Evolutionary conservation across 768 basidiomycete species (phyloP).

Genomic region (Rubroboletus pulcherrimus): DNA sequence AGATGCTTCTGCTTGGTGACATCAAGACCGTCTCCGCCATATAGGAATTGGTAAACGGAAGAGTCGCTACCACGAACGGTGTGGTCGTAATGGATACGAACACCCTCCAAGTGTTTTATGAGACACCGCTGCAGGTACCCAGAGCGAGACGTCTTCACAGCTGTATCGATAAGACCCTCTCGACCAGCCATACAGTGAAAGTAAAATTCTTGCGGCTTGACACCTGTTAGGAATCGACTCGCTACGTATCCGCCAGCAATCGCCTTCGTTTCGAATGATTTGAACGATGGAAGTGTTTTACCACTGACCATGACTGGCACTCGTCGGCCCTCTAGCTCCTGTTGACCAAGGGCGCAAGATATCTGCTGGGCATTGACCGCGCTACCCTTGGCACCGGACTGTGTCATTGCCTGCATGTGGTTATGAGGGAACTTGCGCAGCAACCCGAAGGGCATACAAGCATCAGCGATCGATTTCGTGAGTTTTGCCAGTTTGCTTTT

Average conservation of each 20-base stretch:
- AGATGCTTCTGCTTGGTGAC: constrained; percentile 97
- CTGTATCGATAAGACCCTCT: constrained; percentile 98
- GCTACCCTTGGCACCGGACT: constrained; percentile 96
- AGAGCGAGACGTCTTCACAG: constrained; percentile 97
- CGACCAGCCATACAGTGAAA: constrained; percentile 99
- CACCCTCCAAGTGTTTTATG: constrained; percentile 97
- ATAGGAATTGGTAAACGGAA: constrained; percentile 92
- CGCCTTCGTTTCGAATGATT: constrained; percentile 94
- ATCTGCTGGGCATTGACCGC: constrained; percentile 97
- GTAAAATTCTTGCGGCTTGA: constrained; percentile 98
- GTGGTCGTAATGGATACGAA: constrained; percentile 96
- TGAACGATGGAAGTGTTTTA: constrained; percentile 96
- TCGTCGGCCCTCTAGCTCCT: constrained; percentile 96
- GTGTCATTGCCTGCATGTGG: constrained; percentile 99
- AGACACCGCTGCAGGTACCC: constrained; percentile 97
- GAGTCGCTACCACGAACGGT: constrained; percentile 95
- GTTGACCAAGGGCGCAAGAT: constrained; percentile 96
- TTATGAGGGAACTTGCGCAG: constrained; percentile 95
- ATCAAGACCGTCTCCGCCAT: constrained; percentile 95
- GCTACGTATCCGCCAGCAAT: constrained; percentile 98
- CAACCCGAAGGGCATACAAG: constrained; percentile 80
- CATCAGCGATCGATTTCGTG: constrained; percentile 86
- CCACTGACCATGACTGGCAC: constrained; percentile 99
- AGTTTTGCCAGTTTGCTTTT: constrained; percentile 83
- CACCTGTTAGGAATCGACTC: constrained; percentile 96